phyloP scores from a whole-genome alignment of 2,329 filamentous ascomycete genomes.

The Trichoderma lentiforme region DNA sequence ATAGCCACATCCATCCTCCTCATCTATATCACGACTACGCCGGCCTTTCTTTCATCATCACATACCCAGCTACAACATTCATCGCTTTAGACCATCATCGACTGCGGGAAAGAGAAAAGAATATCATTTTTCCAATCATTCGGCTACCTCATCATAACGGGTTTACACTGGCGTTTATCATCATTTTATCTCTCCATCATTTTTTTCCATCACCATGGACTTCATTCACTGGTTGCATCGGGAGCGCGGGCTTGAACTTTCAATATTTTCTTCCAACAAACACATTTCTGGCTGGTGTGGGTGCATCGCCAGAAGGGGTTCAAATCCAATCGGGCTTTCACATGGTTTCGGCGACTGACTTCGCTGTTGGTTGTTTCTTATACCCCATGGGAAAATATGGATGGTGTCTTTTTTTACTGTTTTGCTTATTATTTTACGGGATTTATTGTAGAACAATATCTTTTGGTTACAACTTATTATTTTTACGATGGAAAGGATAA shows the following conservation, averaged over 20 bases:
- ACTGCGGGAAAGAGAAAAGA: slow-evolving; percentile 13
- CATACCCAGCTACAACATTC: slow-evolving; percentile 2
- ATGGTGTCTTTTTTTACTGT: not conserved
- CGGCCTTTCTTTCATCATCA: not conserved
- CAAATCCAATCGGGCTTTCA: not conserved
- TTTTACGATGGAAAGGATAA: slow-evolving; percentile 5
- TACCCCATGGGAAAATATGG: not conserved
- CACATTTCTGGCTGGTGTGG: not conserved
- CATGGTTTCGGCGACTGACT: slow-evolving; percentile 3
- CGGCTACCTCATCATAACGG: not conserved
- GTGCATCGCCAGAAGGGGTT: not conserved
- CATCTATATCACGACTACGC: not conserved
- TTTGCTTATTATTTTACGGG: not conserved
- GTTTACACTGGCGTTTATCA: slow-evolving; percentile 7
- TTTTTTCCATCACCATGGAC: not conserved
- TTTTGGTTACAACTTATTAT: not conserved
- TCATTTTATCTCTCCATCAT: not conserved
- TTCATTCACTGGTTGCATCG: slow-evolving; percentile 15
- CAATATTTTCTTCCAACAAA: not conserved
- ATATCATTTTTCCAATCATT: not conserved
- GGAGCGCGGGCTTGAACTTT: slow-evolving; percentile 6
- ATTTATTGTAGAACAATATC: slow-evolving; percentile 7
- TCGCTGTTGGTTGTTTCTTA: not conserved
- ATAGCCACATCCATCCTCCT: not conserved
- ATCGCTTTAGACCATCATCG: slow-evolving; percentile 7